Base-by-base conservation (phyloP, 345 rosid species). In the Salix suchowensis region DNA sequence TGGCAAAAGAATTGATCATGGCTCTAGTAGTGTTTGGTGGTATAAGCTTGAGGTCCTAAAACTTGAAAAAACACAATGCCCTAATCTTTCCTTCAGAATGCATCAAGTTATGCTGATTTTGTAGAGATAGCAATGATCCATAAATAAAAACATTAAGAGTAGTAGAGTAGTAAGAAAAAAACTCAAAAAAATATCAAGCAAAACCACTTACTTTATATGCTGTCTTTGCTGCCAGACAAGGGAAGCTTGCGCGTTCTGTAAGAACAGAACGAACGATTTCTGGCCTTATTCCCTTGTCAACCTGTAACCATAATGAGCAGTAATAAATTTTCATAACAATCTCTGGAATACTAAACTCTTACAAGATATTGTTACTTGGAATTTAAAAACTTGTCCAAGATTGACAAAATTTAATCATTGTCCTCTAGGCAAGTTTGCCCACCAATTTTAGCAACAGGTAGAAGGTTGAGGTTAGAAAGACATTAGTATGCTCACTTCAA, bases 231-330 rank as follows among this genome's bases (percentile, higher is more conserved):
- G 98, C 98, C 19, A 95, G 90, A 88, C 89, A 89, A 81, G 98
- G 97, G 70, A 84, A 58, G 66, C 84, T 88, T 61, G 88, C 94
- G 68, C 96, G 97, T 83, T 95, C 97, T 71, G 91, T 83, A 42
- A 93, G 93, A 81, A 91, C 88, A 80, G 97, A 88, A 74, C 97
- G 94, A 73, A 95, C 97, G 48, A 93, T 86, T 86, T 95, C 97
- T 67, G 96, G 88, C 86, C 87, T 88, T 79, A 90, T 81, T 77
- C 91, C 97, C 83, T 82, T 90, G 54, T 95, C 98, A 80, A 95
- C 91, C 98, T 95, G 83, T 36, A 80, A 71, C 71, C 75, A 83
- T 16, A 73, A 68, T 37, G 32, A 76, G 74, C 32, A 72, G 15
- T 60, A 9, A 46, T 58, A 68, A 74, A 52, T 6, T 28, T 26